phyloP scores from a whole-genome alignment of 352 stramenopile genomes.

The Phytophthora ramorum region DNA sequence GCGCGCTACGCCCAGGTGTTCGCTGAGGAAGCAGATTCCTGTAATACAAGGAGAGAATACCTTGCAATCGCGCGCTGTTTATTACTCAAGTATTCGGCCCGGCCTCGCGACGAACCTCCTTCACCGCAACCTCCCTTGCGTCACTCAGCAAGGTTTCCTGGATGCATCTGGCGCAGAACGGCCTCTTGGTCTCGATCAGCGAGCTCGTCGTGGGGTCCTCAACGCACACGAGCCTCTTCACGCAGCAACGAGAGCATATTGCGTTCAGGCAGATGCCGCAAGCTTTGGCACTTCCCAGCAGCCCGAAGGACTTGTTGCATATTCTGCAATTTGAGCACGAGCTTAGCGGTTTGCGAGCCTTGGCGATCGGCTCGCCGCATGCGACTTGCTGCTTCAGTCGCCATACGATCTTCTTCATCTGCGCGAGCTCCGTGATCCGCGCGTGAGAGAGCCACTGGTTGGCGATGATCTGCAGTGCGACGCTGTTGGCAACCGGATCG shows the following conservation, averaged over 20 bases:
- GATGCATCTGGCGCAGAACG: slow-evolving; percentile 32
- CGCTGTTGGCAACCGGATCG: slow-evolving; percentile 23
- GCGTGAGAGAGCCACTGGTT: slow-evolving; percentile 40
- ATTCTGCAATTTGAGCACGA: slow-evolving; percentile 17
- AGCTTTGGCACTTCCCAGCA: slow-evolving; percentile 21
- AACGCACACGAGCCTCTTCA: slow-evolving; percentile 28
- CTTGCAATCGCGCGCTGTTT: too few relatives aligned
- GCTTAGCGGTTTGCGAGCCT: slow-evolving; percentile 21
- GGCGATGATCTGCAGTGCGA: slow-evolving; percentile 45
- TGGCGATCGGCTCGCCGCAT: slow-evolving; percentile 7
- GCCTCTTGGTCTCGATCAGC: slow-evolving; percentile 21
- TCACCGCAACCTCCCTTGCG: slow-evolving; percentile 16
- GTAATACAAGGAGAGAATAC: too few relatives aligned
- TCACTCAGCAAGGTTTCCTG: slow-evolving; percentile 21
- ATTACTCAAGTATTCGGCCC: too few relatives aligned
- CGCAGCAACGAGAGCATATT: slow-evolving; percentile 40
- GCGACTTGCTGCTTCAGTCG: slow-evolving; percentile 29
- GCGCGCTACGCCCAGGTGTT: too few relatives aligned
- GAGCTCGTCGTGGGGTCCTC: not conserved
- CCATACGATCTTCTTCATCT: slow-evolving; percentile 69
- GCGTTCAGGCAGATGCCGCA: slow-evolving; percentile 21
- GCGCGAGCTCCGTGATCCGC: slow-evolving; percentile 44
- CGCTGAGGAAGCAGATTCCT: too few relatives aligned
- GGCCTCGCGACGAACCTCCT: slow-evolving; percentile 21
- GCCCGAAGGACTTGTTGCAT: slow-evolving; percentile 28